phyloP scores from a whole-genome alignment of 2,329 filamentous ascomycete genomes.

The Xylariaceae sp. region DNA sequence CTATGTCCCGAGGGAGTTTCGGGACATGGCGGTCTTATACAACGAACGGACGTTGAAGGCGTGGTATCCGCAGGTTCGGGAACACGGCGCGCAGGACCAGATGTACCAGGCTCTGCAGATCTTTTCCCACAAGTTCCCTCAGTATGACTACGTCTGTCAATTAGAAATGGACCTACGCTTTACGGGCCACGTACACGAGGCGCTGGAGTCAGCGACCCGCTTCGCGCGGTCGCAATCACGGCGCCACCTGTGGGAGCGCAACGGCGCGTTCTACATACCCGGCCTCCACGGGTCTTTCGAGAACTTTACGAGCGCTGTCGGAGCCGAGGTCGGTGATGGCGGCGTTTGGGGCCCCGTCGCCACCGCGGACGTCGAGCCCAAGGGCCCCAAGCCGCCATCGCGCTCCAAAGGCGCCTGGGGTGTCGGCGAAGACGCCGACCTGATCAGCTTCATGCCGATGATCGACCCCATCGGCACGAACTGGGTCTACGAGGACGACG shows the following conservation, averaged over 20 bases:
- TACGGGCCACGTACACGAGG: no score
- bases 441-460: slow-evolving; percentile 70
- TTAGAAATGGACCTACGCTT: no score
- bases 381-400: slow-evolving; percentile 30
- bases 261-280: slow-evolving; percentile 69
- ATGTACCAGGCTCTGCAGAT: slow-evolving; percentile 30
- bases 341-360: slow-evolving; percentile 39
- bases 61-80: slow-evolving; percentile 59
- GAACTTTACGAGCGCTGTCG: slow-evolving; percentile 41
- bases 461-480: slow-evolving; percentile 65
- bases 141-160: no score
- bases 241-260: slow-evolving; percentile 69
- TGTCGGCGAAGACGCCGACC: slow-evolving; percentile 63
- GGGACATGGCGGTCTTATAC: slow-evolving; percentile 62
- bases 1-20: slow-evolving; percentile 58
- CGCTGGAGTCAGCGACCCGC: slow-evolving; percentile 48
- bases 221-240: slow-evolving; percentile 65
- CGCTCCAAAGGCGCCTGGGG: slow-evolving; percentile 45
- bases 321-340: slow-evolving; percentile 47
- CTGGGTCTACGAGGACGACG: slow-evolving; percentile 66
- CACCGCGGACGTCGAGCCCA: slow-evolving; percentile 41
- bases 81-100: slow-evolving; percentile 26
- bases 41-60: slow-evolving; percentile 61
- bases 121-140: slow-evolving; percentile 56
- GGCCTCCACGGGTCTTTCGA: slow-evolving; percentile 65